Conservation (phyloP, 805 yeast species). For the Teunomyces barrocoloradensis region DNA sequence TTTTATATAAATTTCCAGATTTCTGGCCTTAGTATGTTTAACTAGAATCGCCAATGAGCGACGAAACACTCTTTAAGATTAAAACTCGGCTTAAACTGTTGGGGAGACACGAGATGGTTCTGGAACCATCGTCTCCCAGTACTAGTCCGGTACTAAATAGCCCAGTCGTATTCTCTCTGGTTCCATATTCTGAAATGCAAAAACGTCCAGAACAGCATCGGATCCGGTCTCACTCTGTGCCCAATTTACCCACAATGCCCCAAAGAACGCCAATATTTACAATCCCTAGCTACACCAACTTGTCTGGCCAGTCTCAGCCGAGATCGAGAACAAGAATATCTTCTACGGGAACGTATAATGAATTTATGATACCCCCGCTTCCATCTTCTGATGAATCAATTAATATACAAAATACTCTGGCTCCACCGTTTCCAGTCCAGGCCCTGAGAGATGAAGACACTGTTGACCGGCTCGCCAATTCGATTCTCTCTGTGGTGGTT, state of each 20-base stretch:
- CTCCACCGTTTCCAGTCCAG: neutral
- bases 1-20: neutral
- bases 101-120: neutral
- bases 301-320: neutral
- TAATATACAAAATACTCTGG: neutral
- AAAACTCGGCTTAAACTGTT: constrained; percentile 2
- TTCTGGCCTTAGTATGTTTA: neutral
- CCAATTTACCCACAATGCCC: neutral
- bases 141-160: neutral
- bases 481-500: constrained; percentile 15
- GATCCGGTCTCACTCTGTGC: constrained; percentile 5
- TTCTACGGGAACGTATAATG: neutral
- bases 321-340: too few relatives aligned
- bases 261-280: neutral
- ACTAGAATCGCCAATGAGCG: neutral
- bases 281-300: neutral
- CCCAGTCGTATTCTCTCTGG: neutral
- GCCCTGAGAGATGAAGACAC: neutral
- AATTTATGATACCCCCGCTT: constrained; percentile 4
- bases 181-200: neutral
- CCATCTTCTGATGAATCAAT: constrained; percentile 2
- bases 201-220: neutral
- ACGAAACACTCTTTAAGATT: neutral
- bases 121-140: neutral
- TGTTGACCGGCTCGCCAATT: constrained; percentile 17